Evolutionary conservation across 768 basidiomycete genomes (phyloP), one percentile per base, ranked within the genome.

Genomic region (Xerocomus brunneocitrinus): DNA sequence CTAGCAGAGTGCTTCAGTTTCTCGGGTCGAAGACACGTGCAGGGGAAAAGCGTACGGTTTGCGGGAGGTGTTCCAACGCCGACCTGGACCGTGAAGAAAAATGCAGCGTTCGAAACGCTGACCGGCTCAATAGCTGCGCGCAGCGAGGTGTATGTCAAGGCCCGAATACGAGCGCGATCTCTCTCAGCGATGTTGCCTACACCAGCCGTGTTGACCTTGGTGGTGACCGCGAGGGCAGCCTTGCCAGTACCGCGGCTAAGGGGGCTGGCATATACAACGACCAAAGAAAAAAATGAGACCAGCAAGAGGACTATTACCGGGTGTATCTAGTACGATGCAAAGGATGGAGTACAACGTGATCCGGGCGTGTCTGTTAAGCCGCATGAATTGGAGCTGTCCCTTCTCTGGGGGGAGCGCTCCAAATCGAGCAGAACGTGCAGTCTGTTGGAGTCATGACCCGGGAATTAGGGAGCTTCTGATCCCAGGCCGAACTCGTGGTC

Each of bases 41-140:
- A 16, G 30, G 24, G 10, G 19, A 24, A 7, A 13, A 22, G 5
- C 67, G 38, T 44, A 72, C 70, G 58, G 19, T 61, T 48, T 12
- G 57, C 51, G 16, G 67, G 43, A 25, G 67, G 67, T 22, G 49
- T 60, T 1, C 67, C 67, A 24, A 68, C 25, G 16, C 56, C 55
- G 40, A 67, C 65, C 56, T 71, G 40, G 2, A 59, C 64, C 3
- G 66, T 64, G 52, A 73, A 74, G 30, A 58, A 50, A 3, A 67
- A 59, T 2, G 45, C 58, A 16, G 34, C 48, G 45, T 71, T 71
- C 2, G 63, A 57, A 16, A 57, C 57, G 9, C 49, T 50, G 47
- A 55, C 14, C 16, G 44, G 46, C 22, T 8, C 30, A 27, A 49
- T 35, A 27, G 30, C 28, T 8, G 8, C 24, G 24, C 22, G 35